These are phyloP conservation scores for Elaeis guineensis DNA, from an alignment of 176 grass and related monocot genomes.

Conservation along the genomic window DNA sequence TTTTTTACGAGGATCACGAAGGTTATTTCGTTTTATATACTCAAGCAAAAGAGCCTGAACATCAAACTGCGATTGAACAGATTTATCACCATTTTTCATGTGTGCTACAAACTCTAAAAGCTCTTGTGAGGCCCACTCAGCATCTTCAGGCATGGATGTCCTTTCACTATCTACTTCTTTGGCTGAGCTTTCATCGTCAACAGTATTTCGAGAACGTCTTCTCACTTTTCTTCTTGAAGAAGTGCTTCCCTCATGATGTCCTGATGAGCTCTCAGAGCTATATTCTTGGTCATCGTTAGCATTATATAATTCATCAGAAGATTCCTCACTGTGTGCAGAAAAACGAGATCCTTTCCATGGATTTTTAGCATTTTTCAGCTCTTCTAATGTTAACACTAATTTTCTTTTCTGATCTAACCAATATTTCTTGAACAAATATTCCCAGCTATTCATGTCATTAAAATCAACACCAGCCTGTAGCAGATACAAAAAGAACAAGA, in stretches of 20 bases:
- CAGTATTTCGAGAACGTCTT: conserved; percentile 35
- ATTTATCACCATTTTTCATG: conserved; percentile 73
- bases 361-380: conserved; percentile 61
- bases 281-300: conserved; percentile 54
- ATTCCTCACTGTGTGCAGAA: conserved; percentile 50
- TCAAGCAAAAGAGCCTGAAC: conserved; percentile 85
- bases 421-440: conserved; percentile 99
- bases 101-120: conserved; percentile 77
- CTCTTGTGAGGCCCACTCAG: conserved; percentile 70
- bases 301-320: conserved; percentile 79
- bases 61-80: conserved; percentile 61
- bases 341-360: conserved; percentile 40
- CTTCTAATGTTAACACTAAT: conserved; percentile 59
- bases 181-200: conserved; percentile 1
- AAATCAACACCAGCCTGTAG: conserved; percentile 77
- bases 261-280: conserved; percentile 55
- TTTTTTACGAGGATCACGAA: conserved; percentile 69
- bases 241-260: conserved; percentile 32
- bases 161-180: conserved; percentile 16
- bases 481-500: background rate
- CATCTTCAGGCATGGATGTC: conserved; percentile 31
- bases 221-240: conserved; percentile 46
- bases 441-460: conserved; percentile 93
- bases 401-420: conserved; percentile 91
- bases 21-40: conserved; percentile 88